A percentile compares a stretch with the other conserved stretches of the same genome.
phyloP scores from a whole-genome alignment of 1,139 yeast genomes.

The Saccharomycopsis hybrid region DNA sequence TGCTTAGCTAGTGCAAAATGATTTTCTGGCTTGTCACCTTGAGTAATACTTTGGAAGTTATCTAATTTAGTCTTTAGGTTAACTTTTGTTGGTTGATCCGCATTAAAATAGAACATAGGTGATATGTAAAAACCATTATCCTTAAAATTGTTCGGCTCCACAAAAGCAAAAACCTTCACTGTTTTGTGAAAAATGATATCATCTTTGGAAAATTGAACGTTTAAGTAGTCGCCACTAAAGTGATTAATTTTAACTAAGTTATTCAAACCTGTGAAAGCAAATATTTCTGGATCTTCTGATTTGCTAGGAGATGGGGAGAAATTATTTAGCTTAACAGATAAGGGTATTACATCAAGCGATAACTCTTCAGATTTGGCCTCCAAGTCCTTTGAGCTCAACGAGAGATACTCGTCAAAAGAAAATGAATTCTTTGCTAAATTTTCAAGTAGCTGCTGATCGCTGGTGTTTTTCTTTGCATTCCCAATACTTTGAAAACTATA shows the following conservation, averaged over 20 bases:
- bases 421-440: slow-evolving; percentile 19
- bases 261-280: slow-evolving; percentile 46
- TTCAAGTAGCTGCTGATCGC: no score
- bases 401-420: slow-evolving; percentile 11
- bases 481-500: no score
- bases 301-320: slow-evolving; percentile 27
- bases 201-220: slow-evolving; percentile 25
- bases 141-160: slow-evolving; percentile 47
- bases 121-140: slow-evolving; percentile 45
- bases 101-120: slow-evolving; percentile 55
- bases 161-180: slow-evolving; percentile 50
- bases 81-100: slow-evolving; percentile 34
- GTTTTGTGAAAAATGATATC: slow-evolving; percentile 23
- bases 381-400: background rate
- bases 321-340: slow-evolving; percentile 22
- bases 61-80: slow-evolving; percentile 25
- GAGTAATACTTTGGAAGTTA: background rate
- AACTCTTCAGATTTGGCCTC: background rate
- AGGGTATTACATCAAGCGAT: slow-evolving; percentile 20
- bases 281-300: slow-evolving; percentile 37
- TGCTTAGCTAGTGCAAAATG: slow-evolving; percentile 20
- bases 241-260: slow-evolving; percentile 53
- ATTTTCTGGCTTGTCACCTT: slow-evolving; percentile 14
- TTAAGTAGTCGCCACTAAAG: slow-evolving; percentile 64
- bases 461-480: no score